These are phyloP conservation scores for Henningerozyma blattae DNA, from an alignment of 805 yeast genomes.

Conservation along the genomic window DNA sequence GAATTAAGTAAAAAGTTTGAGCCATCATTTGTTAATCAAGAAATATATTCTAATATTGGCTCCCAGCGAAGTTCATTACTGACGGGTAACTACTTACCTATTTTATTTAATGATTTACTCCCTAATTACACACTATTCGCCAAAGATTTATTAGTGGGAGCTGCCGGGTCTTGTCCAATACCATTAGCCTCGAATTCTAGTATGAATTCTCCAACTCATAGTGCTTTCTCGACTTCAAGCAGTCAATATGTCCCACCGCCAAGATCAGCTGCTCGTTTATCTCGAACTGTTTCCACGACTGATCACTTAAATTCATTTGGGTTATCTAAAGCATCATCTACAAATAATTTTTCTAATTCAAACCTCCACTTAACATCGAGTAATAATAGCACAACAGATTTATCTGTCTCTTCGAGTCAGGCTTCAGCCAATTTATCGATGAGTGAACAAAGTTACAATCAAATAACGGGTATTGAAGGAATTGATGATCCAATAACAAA, in stretches of 20 bases:
- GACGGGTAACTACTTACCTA: conserved; percentile 52
- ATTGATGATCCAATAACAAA: conserved; percentile 28
- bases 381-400: not conserved
- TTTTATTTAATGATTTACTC: conserved; percentile 46
- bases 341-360: not conserved
- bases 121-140: conserved; percentile 49
- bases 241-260: conserved; percentile 8
- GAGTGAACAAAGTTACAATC: conserved; percentile 3
- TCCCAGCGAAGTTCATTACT: conserved; percentile 43
- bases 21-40: conserved; percentile 32
- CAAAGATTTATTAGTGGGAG: conserved; percentile 38
- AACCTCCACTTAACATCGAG: not conserved
- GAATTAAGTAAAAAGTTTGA: conserved; percentile 50
- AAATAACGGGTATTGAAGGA: conserved; percentile 35
- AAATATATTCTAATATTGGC: conserved; percentile 25
- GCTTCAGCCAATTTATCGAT: not conserved
- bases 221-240: not conserved
- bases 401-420: not conserved
- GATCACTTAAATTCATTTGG: conserved; percentile 3
- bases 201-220: conserved; percentile 4
- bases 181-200: not conserved
- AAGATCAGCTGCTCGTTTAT: conserved; percentile 13
- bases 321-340: not conserved
- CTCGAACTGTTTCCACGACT: conserved; percentile 7
- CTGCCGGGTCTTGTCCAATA: conserved; percentile 32